These are phyloP conservation scores for Phanerochaete carnosa DNA, from an alignment of 768 basidiomycete genomes.

Conservation along the genomic window DNA sequence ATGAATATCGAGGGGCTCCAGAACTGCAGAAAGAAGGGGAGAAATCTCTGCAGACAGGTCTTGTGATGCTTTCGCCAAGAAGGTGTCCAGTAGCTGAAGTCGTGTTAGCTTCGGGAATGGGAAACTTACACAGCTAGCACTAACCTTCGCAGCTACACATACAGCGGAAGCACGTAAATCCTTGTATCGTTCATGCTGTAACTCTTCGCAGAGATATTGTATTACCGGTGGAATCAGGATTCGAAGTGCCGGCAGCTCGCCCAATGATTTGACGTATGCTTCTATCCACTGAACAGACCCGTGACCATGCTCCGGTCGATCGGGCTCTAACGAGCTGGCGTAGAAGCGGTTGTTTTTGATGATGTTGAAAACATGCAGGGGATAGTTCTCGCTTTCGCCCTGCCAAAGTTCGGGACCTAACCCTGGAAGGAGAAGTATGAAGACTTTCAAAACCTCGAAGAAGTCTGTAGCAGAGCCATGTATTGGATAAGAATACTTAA, in stretches of 20 bases:
- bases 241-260: conserved; percentile 15
- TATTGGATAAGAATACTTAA: neutral
- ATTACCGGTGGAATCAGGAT: conserved; percentile 71
- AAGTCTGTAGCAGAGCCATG: conserved; percentile 44
- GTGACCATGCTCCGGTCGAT: conserved; percentile 27
- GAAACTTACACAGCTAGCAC: conserved; percentile 26
- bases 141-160: conserved; percentile 58
- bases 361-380: conserved; percentile 75
- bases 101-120: neutral
- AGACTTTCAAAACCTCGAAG: conserved; percentile 50
- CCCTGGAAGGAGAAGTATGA: conserved; percentile 58
- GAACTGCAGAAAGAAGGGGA: conserved; percentile 32
- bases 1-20: conserved; percentile 49
- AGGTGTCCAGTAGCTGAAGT: neutral
- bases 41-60: neutral
- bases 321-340: conserved; percentile 39
- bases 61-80: neutral
- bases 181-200: conserved; percentile 74
- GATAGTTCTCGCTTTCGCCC: conserved; percentile 66
- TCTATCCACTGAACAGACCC: conserved; percentile 24
- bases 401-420: conserved; percentile 61
- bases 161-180: conserved; percentile 59
- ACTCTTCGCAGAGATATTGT: conserved; percentile 74
- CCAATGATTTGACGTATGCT: conserved; percentile 20
- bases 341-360: conserved; percentile 76